Percentiles rank a stretch among this genome's conserved stretches.
Conservation (phyloP, 495 filamentous ascomycete genomes). For the Neurospora sp. region DNA sequence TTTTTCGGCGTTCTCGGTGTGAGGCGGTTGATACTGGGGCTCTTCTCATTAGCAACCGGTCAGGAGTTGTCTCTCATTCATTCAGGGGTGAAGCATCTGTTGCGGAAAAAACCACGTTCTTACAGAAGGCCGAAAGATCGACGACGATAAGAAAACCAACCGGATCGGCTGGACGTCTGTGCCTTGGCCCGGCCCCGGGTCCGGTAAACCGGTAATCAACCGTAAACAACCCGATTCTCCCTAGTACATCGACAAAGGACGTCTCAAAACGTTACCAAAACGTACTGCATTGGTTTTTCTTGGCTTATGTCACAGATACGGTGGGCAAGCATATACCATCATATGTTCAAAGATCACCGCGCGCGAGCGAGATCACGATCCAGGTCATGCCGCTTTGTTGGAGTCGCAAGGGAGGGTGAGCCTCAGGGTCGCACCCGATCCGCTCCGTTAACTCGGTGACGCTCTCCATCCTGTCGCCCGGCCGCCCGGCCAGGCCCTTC, state of each 20-base stretch:
- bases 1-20: not conserved
- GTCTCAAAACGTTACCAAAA: not conserved
- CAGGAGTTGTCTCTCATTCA: not conserved
- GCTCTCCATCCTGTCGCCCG: not conserved
- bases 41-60: not conserved
- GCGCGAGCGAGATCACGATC: not conserved
- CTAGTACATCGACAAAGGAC: not conserved
- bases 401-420: not conserved
- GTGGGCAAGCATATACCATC: not conserved
- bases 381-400: not conserved
- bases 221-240: not conserved
- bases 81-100: not conserved
- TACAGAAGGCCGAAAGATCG: not conserved
- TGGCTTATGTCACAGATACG: not conserved
- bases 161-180: not conserved
- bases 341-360: not conserved
- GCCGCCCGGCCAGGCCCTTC: not conserved
- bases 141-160: not conserved
- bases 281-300: not conserved
- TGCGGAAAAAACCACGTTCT: not conserved
- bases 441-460: not conserved
- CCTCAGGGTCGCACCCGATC: not conserved
- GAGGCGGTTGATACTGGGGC: not conserved
- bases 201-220: not conserved
- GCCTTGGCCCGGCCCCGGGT: not conserved